Conservation (phyloP, 2,329 filamentous ascomycete species). For the Periglandula ipomoeae region DNA sequence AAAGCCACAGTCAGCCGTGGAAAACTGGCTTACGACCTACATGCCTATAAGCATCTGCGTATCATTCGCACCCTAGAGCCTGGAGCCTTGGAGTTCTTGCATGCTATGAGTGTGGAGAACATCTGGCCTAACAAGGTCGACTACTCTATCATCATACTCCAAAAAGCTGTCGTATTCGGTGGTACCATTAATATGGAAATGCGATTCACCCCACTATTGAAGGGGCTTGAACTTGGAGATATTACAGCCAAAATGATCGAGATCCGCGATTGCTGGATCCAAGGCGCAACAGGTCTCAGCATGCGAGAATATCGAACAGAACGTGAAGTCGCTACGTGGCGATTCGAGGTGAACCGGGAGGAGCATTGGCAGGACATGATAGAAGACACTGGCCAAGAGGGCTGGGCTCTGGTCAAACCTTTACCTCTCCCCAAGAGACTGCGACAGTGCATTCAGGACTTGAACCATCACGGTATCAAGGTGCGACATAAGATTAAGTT, state of each 20-base stretch:
- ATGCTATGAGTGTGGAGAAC: slow-evolving; percentile 93
- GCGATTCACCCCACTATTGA: slow-evolving; percentile 77
- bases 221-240: slow-evolving; percentile 77
- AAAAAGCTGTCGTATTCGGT: slow-evolving; percentile 90
- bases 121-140: slow-evolving; percentile 97
- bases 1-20: slow-evolving; percentile 83
- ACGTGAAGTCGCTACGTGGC: slow-evolving; percentile 54
- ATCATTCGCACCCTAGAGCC: slow-evolving; percentile 71
- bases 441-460: slow-evolving; percentile 78
- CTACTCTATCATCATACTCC: slow-evolving; percentile 87
- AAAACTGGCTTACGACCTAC: slow-evolving; percentile 80
- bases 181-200: slow-evolving; percentile 79
- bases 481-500: slow-evolving; percentile 88
- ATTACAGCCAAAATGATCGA: slow-evolving; percentile 77
- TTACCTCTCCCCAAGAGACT: slow-evolving; percentile 72
- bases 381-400: slow-evolving; percentile 57
- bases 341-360: slow-evolving; percentile 43
- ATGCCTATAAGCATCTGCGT: slow-evolving; percentile 68
- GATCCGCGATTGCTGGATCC: slow-evolving; percentile 56
- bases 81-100: slow-evolving; percentile 65
- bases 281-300: slow-evolving; percentile 34
- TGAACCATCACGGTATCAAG: slow-evolving; percentile 83
- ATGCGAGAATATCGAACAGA: slow-evolving; percentile 53
- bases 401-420: slow-evolving; percentile 51
- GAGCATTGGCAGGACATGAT: slow-evolving; percentile 63